Conservation (phyloP, 2,329 filamentous ascomycete species). For the Talaromyces islandicus region DNA sequence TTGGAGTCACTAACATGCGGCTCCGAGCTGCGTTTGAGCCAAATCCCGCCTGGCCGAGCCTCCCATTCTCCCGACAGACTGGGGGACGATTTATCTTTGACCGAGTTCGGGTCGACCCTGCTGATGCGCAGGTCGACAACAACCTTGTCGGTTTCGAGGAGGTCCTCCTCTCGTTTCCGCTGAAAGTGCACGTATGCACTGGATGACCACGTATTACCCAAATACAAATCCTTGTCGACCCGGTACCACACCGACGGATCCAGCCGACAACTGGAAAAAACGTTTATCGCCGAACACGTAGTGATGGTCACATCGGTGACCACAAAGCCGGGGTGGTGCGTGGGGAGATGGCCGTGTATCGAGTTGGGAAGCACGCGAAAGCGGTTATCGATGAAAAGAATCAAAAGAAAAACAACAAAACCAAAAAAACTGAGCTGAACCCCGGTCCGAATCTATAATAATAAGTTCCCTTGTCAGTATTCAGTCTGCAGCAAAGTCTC, state of each 20-base stretch:
- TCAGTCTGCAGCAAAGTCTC: background rate
- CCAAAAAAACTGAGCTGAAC: conserved; percentile 67
- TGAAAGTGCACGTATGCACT: conserved; percentile 77
- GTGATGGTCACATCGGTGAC: conserved; percentile 79
- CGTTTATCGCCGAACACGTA: conserved; percentile 68
- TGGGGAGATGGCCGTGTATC: conserved; percentile 80
- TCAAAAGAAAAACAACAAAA: conserved; percentile 61
- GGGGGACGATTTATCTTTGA: conserved; percentile 2
- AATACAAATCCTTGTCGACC: conserved; percentile 82
- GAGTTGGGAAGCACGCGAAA: conserved; percentile 80
- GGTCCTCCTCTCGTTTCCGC: conserved; percentile 79
- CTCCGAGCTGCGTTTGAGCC: conserved; percentile 71
- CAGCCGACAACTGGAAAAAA: conserved; percentile 69
- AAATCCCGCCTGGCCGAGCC: conserved; percentile 67
- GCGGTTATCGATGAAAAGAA: conserved; percentile 80
- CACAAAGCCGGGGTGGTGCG: conserved; percentile 76
- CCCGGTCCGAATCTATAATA: conserved; percentile 55
- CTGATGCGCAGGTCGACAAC: conserved; percentile 74
- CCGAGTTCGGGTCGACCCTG: conserved; percentile 58
- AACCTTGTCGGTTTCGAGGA: conserved; percentile 67
- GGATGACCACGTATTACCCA: conserved; percentile 66
- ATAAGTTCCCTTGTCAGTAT: conserved; percentile 5
- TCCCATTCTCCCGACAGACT: conserved; percentile 60
- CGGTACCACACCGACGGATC: conserved; percentile 71
- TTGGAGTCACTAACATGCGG: conserved; percentile 69